Conservation (phyloP, 2,329 filamentous ascomycete genomes). For the Verticillium zaregamsianum region DNA sequence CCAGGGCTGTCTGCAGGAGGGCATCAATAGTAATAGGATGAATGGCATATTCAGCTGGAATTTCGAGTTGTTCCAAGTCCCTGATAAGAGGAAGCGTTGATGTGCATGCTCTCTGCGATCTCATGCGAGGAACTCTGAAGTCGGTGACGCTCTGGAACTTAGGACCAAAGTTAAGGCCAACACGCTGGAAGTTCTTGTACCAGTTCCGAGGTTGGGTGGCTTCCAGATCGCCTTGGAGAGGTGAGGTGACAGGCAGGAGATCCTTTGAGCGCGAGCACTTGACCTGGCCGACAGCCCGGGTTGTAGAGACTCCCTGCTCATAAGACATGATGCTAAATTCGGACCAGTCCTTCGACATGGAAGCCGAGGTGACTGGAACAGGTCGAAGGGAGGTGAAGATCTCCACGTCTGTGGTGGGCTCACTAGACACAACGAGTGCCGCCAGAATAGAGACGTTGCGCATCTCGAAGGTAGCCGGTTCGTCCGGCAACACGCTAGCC, state of each 20-base stretch:
- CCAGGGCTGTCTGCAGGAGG: background rate
- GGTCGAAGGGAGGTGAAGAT: conserved; percentile 44
- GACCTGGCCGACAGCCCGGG: too few species aligned
- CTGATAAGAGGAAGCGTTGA: background rate
- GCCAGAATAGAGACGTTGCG: conserved; percentile 23
- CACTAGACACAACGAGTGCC: conserved; percentile 22
- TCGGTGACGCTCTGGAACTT: conserved; percentile 9
- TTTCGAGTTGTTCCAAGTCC: background rate
- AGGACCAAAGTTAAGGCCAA: conserved; percentile 14
- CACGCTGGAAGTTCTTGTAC: conserved; percentile 10
- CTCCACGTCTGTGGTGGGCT: conserved; percentile 33
- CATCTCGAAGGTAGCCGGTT: conserved; percentile 15
- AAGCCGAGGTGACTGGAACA: conserved; percentile 20
- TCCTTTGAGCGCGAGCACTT: too few species aligned
- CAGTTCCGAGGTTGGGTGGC: background rate
- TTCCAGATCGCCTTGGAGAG: too few species aligned
- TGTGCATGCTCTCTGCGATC: background rate
- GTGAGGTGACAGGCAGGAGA: too few species aligned
- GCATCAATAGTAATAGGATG: background rate
- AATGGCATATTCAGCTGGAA: background rate
- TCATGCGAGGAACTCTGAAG: background rate
- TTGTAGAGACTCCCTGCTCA: too few species aligned
- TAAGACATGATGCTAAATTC: conserved; percentile 24
- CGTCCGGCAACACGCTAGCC: conserved; percentile 7
- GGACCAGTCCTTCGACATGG: conserved; percentile 15